These are phyloP conservation scores for Strobilomyces dryophilus DNA, from an alignment of 768 basidiomycete species.

Conservation along the genomic window DNA sequence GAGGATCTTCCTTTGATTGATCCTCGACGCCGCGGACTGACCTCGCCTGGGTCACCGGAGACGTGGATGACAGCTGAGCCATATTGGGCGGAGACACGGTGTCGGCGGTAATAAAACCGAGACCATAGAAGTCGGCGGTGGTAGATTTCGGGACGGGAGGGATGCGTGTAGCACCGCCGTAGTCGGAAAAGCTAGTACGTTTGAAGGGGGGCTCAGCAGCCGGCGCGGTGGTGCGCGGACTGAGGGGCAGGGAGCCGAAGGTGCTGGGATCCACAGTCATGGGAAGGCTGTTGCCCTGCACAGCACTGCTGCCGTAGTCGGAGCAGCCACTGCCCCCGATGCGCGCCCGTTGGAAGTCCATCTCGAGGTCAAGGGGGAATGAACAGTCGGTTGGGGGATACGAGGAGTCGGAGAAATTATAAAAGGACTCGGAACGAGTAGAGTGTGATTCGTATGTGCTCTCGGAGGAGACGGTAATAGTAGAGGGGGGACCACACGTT, in stretches of 20 bases:
- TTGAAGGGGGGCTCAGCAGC: slow-evolving; percentile 25
- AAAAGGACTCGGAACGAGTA: slow-evolving; percentile 64
- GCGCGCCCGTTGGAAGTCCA: slow-evolving; percentile 65
- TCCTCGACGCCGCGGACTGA: slow-evolving; percentile 41
- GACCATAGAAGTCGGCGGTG: slow-evolving; percentile 43
- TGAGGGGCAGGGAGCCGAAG: slow-evolving; percentile 55
- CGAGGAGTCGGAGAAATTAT: slow-evolving; percentile 56
- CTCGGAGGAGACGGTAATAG: slow-evolving; percentile 76
- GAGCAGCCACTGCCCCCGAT: slow-evolving; percentile 45
- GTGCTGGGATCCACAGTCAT: slow-evolving; percentile 52
- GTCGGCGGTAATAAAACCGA: slow-evolving; percentile 32
- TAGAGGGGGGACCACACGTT: slow-evolving; percentile 68
- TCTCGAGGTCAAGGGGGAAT: slow-evolving; percentile 63
- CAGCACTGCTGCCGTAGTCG: slow-evolving; percentile 47
- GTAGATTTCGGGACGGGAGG: slow-evolving; percentile 46
- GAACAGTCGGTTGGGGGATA: slow-evolving; percentile 49
- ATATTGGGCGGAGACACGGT: slow-evolving; percentile 56
- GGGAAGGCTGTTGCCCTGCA: slow-evolving; percentile 33
- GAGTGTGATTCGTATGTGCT: slow-evolving; percentile 70
- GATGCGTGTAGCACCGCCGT: slow-evolving; percentile 49
- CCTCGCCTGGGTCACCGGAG: slow-evolving; percentile 36
- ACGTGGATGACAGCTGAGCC: slow-evolving; percentile 42
- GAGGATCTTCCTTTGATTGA: slow-evolving; percentile 53
- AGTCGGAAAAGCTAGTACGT: slow-evolving; percentile 66
- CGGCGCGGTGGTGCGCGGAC: slow-evolving; percentile 47